A percentile compares a stretch with the other conserved stretches of the same genome.
Evolutionary conservation across 495 filamentous ascomycete genomes (phyloP).

Genomic region (Podospora sp.): DNA sequence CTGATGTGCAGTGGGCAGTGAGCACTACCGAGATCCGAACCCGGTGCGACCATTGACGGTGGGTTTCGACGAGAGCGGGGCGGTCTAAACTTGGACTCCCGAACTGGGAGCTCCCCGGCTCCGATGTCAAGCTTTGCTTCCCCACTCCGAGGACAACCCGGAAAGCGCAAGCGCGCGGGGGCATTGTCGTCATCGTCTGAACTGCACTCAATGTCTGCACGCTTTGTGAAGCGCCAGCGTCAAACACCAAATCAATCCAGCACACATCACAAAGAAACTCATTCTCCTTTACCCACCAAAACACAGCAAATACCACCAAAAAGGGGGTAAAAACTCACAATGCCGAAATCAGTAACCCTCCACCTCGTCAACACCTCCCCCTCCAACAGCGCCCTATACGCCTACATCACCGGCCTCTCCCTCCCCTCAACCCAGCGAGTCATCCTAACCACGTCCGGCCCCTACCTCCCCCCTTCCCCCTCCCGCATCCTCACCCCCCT

Average conservation of each 20-base stretch:
- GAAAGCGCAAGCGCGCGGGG: too few relatives aligned
- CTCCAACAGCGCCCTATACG: constrained; percentile 34
- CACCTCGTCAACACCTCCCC: constrained; percentile 38
- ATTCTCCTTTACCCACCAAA: too few relatives aligned
- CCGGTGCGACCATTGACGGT: background rate
- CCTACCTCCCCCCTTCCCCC: constrained; percentile 45
- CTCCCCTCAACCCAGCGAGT: constrained; percentile 42
- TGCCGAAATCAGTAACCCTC: constrained; percentile 46
- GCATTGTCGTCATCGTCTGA: background rate
- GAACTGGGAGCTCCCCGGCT: too few relatives aligned
- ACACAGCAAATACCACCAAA: too few relatives aligned
- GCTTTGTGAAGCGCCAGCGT: too few relatives aligned
- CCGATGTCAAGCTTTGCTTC: background rate
- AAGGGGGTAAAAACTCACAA: constrained; percentile 17
- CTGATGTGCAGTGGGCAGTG: background rate
- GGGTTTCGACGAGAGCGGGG: too few relatives aligned
- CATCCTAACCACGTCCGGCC: constrained; percentile 38
- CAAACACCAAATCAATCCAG: too few relatives aligned
- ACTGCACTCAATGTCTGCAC: background rate
- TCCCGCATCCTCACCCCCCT: constrained; percentile 51
- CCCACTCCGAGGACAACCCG: too few relatives aligned
- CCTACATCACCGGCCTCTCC: constrained; percentile 51
- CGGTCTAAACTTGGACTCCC: background rate
- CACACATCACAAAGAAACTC: too few relatives aligned
- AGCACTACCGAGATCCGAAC: background rate